Base-by-base conservation (phyloP, 2,329 filamentous ascomycete genomes). In the Aspergillus puulaauensis region DNA sequence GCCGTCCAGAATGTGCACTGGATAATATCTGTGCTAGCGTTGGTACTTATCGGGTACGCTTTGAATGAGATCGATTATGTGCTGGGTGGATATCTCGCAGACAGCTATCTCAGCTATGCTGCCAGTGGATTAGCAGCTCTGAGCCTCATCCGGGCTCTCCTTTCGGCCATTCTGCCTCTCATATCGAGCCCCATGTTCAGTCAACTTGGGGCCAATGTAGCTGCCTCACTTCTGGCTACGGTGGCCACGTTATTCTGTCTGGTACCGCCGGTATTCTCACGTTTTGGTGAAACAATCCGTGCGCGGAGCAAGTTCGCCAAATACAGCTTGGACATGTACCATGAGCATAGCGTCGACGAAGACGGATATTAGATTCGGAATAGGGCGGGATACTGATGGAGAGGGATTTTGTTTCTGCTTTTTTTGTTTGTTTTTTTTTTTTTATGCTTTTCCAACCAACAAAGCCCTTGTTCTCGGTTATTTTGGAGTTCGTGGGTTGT, bases 11-110 rank as follows among this genome's bases (percentile, higher is more conserved):
- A 64, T 35, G 44, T 74, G 1, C 71, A 73, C 49, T 79, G 76
- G 72, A 63, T 76, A 12, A 71, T 75, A 3, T 75, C 76, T 2
- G 72, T 73, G 24, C 45, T 75, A 1, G 70, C 73, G 0, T 67
- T 82, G 3, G 64, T 78, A 0, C 64, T 76, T 4, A 69, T 80
- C 24, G 80, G 80, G 3, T 82, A 77, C 62, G 75, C 75, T 0
- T 64, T 76, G 19, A 80, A 80, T 43, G 80, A 82, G 52, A 75
- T 80, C 49, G 74, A 74, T 41, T 72, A 66, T 35, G 67, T 73
- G 6, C 62, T 80, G 3, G 66, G 70, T 1, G 76, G 76, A 1
- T 80, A 80, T 51, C 66, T 79, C 4, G 71, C 76, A 0, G 78
- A 80, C 60, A 74, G 73, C 43, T 80, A 79, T 51, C 67, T 73